A percentile compares a stretch with the other conserved stretches of the same genome.
phyloP scores from a whole-genome alignment of 1,284 basidiomycete species.

The Cutaneotrichosporon dermatis region DNA sequence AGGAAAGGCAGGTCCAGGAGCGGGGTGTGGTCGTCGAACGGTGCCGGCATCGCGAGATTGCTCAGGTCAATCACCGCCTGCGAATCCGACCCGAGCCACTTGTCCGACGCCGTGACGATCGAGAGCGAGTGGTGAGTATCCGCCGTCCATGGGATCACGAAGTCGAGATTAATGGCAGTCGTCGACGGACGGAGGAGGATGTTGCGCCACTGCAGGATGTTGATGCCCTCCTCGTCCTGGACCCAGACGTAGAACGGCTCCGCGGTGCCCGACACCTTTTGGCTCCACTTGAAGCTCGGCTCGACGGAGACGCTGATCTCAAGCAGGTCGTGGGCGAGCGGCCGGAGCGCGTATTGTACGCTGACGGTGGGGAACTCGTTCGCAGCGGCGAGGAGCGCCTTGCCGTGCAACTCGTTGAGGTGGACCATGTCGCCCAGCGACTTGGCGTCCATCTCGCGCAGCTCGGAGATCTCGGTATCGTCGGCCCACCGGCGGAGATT shows the following conservation, averaged over 20 bases:
- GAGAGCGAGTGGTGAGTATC: conserved; percentile 64
- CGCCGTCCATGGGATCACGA: conserved; percentile 68
- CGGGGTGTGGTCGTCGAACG: conserved; percentile 62
- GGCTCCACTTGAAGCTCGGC: conserved; percentile 78
- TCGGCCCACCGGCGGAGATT: conserved; percentile 80
- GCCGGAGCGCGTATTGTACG: conserved; percentile 68
- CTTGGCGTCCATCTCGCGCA: conserved; percentile 67
- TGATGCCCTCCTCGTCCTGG: conserved; percentile 72
- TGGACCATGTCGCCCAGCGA: conserved; percentile 81
- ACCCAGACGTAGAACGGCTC: conserved; percentile 97
- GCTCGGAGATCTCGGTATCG: conserved; percentile 71
- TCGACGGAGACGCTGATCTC: conserved; percentile 65
- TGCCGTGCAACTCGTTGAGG: conserved; percentile 80
- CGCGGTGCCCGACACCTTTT: conserved; percentile 65
- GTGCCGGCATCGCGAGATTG: conserved; percentile 68
- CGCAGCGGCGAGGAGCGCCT: conserved; percentile 72
- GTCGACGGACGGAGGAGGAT: conserved; percentile 66
- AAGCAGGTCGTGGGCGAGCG: conserved; percentile 77
- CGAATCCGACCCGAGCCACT: conserved; percentile 90
- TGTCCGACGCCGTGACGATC: conserved; percentile 83
- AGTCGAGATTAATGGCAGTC: conserved; percentile 63
- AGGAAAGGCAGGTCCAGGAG: conserved; percentile 81
- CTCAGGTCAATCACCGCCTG: conserved; percentile 63
- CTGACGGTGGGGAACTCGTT: conserved; percentile 75
- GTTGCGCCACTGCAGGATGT: conserved; percentile 78